These are phyloP conservation scores for Starmerella bombi DNA, from an alignment of 805 yeast species.

Conservation along the genomic window DNA sequence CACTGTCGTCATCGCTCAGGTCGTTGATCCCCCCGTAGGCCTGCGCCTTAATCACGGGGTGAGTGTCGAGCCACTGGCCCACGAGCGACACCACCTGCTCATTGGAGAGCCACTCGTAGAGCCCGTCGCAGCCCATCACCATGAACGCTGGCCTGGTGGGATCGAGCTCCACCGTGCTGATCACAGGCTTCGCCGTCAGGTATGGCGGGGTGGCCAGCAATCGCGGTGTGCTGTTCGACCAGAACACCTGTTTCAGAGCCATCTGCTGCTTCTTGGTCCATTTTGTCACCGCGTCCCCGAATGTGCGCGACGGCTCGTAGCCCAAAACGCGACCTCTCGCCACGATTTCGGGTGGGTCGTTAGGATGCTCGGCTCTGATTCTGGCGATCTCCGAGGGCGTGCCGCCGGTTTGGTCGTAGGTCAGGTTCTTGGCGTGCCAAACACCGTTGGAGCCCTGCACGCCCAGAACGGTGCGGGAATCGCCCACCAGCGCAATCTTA, in stretches of 20 bases:
- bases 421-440: constrained; percentile 79
- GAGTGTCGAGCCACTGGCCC: constrained; percentile 77
- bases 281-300: constrained; percentile 91
- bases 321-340: constrained; percentile 78
- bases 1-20: constrained; percentile 29
- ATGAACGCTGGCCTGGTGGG: constrained; percentile 66
- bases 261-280: constrained; percentile 62
- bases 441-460: constrained; percentile 40
- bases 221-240: constrained; percentile 50
- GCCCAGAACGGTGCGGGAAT: constrained; percentile 85
- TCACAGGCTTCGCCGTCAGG: constrained; percentile 89
- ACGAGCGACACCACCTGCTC: constrained; percentile 87
- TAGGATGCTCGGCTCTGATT: constrained; percentile 75
- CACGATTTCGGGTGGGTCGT: constrained; percentile 41
- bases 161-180: constrained; percentile 62
- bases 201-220: constrained; percentile 86
- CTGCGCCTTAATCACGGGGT: constrained; percentile 32
- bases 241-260: constrained; percentile 52
- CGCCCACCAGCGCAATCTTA: constrained; percentile 91
- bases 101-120: constrained; percentile 82
- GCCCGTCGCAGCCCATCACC: constrained; percentile 87
- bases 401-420: constrained; percentile 87
- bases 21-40: constrained; percentile 33
- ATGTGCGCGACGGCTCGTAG: constrained; percentile 87
- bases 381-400: constrained; percentile 74